Evolutionary conservation across 129 eudicot genomes (phyloP), one percentile per base, ranked within the genome.

Genomic region (Pittosporum tobira): DNA sequence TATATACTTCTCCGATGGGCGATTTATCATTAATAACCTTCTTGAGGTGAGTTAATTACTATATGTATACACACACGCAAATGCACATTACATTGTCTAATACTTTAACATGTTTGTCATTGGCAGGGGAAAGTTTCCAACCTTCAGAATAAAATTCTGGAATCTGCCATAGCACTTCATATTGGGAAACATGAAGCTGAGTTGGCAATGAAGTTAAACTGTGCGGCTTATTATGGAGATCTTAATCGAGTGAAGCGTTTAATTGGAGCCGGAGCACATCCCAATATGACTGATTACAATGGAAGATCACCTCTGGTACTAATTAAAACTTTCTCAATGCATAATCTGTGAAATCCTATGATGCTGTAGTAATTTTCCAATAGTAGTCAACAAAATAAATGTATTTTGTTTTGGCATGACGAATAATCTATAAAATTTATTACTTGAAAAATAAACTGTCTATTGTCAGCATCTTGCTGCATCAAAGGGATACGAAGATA

Each of bases 281-380:
- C 73, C 10, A 75, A 70, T 40, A 75, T 57, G 57, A 70, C 71
- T 21, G 94, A 85, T 77, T 85, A 85, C 61, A 54, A 81, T 73
- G 94, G 94, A 75, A 66, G 79, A 64, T 65, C 79, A 49, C 72
- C 94, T 49, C 64, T 85, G 94, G 94, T 85, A 85, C 62, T 49
- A 25, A 26, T 57, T 30, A 45, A 42, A 14, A 13, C 0, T n/a
- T 26, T 11, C 27, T 13, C 5, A 15, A 4, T 31, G 4, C 44
- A 14, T 26, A 0, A 3, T 13, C 9, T 16, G 25, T 22, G 21
- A 19, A 63, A 21, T 50, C 58, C 21, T 63, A 3, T 62, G 24
- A 22, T 57, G 44, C n/a, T 57, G 30, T 29, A n/a, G 14, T 25
- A 25, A 24, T 19, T 48, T n/a, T 19, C 11, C 22, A 11, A n/a